Conservation (phyloP, 768 basidiomycete species). For the Neoboletus subvelutipes region DNA sequence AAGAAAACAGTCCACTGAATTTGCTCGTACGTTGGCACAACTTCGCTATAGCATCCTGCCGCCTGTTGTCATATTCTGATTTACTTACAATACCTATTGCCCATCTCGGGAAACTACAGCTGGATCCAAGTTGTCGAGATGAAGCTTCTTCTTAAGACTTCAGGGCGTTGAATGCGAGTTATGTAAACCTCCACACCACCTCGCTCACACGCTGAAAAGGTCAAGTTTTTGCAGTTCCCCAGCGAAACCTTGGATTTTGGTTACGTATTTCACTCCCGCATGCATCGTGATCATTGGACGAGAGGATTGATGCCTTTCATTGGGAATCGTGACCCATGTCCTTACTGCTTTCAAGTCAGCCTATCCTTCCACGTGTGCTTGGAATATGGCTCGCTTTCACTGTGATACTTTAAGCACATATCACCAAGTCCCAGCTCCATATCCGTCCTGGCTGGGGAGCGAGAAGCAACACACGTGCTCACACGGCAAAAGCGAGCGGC, state of each 20-base stretch:
- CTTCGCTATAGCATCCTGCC: neutral
- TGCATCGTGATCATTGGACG: neutral
- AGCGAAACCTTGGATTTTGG: neutral
- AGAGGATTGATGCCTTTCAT: neutral
- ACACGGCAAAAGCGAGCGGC: neutral
- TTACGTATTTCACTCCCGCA: neutral
- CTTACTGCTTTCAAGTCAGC: neutral
- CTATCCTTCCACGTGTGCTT: neutral
- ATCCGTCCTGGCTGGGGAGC: neutral
- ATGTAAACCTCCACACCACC: too few species aligned
- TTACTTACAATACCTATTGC: neutral
- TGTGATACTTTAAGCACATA: neutral
- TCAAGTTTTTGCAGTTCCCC: neutral
- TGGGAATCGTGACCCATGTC: neutral
- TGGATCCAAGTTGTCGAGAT: neutral
- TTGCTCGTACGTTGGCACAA: neutral
- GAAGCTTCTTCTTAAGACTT: too few species aligned
- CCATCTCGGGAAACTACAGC: too few species aligned
- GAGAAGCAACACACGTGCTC: neutral
- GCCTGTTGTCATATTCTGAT: neutral
- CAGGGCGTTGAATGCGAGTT: too few species aligned
- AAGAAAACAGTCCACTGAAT: neutral
- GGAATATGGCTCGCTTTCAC: neutral
- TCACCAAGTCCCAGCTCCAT: neutral
- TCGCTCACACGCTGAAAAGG: neutral